Conservation (phyloP, 2,329 filamentous ascomycete species). For the Botrytis byssoidea region DNA sequence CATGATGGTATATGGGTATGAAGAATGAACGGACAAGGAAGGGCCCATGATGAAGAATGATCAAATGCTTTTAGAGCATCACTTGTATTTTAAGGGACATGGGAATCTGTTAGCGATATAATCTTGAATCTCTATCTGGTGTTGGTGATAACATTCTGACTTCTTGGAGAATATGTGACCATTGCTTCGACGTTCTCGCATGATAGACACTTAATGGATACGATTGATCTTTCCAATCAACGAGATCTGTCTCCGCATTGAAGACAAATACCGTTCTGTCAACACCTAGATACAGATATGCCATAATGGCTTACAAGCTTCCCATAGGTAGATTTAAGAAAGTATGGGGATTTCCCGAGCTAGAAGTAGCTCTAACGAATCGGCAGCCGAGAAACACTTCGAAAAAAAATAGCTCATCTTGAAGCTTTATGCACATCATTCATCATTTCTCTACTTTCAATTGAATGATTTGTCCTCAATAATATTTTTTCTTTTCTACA, state of each 20-base stretch:
- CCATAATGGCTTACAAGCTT: background rate
- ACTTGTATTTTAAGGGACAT: slow-evolving; percentile 19
- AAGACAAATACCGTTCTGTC: background rate
- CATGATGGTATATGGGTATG: slow-evolving; percentile 2
- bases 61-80: slow-evolving; percentile 1
- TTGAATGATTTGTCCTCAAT: slow-evolving; percentile 20
- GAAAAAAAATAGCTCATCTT: slow-evolving; percentile 9
- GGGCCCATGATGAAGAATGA: background rate
- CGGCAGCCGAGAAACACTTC: slow-evolving; percentile 8
- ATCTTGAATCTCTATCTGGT: slow-evolving; percentile 1
- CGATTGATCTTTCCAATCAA: background rate
- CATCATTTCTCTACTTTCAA: slow-evolving; percentile 1
- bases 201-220: background rate
- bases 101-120: slow-evolving; percentile 17
- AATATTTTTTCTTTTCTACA: background rate
- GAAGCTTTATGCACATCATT: slow-evolving; percentile 9
- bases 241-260: background rate
- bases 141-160: background rate
- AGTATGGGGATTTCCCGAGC: background rate
- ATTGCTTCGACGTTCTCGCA: background rate
- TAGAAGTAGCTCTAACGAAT: slow-evolving; percentile 13
- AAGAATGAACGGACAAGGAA: slow-evolving; percentile 8
- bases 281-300: background rate
- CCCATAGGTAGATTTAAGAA: background rate
- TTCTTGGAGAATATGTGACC: background rate